These are phyloP conservation scores for Epichloe gansuensis DNA, from an alignment of 2,329 filamentous ascomycete genomes.

Conservation along the genomic window DNA sequence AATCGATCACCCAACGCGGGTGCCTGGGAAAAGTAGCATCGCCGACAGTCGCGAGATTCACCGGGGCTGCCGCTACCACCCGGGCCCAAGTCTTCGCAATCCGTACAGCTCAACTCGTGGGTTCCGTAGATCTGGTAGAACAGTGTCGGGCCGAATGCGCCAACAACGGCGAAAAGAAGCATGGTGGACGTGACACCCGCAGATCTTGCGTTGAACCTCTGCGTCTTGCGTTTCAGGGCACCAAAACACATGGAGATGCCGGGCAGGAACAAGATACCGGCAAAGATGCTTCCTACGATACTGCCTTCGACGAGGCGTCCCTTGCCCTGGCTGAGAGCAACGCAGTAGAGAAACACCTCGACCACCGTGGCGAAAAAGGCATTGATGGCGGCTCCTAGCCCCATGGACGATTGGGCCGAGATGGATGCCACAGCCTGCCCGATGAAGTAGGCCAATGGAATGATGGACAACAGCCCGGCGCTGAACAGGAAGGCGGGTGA, in stretches of 20 bases:
- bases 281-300: slow-evolving; percentile 95
- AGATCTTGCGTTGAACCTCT: slow-evolving; percentile 93
- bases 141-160: slow-evolving; percentile 85
- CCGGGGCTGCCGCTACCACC: slow-evolving; percentile 21
- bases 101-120: slow-evolving; percentile 81
- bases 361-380: slow-evolving; percentile 97
- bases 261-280: slow-evolving; percentile 86
- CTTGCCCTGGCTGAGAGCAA: slow-evolving; percentile 87
- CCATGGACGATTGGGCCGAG: slow-evolving; percentile 97
- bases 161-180: slow-evolving; percentile 91
- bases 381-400: slow-evolving; percentile 90
- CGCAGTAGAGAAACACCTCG: slow-evolving; percentile 94
- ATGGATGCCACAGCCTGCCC: slow-evolving; percentile 97
- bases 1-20: slow-evolving; percentile 79
- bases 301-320: slow-evolving; percentile 88
- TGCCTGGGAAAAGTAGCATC: slow-evolving; percentile 86
- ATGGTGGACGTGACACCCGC: slow-evolving; percentile 96
- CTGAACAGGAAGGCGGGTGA: slow-evolving; percentile 78
- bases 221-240: slow-evolving; percentile 93
- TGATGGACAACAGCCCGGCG: slow-evolving; percentile 78
- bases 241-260: slow-evolving; percentile 98
- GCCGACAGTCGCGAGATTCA: slow-evolving; percentile 62
- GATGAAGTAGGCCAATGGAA: slow-evolving; percentile 95
- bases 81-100: slow-evolving; percentile 37
- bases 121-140: slow-evolving; percentile 99